Conservation (phyloP, 257 asterid species). For the Handroanthus guayacan region DNA sequence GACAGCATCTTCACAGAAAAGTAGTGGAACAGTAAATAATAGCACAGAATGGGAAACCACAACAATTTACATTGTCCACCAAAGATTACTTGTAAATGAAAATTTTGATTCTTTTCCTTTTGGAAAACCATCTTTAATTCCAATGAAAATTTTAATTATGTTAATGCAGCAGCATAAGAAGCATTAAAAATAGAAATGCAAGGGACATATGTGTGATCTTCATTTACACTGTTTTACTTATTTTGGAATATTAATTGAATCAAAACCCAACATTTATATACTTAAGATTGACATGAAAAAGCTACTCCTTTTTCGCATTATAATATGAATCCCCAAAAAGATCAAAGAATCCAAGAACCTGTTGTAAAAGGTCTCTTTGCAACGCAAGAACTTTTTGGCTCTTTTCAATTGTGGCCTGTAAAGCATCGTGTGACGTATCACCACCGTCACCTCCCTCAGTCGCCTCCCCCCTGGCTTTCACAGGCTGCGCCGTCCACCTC, state of each 20-base stretch:
- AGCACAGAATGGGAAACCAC: conserved; percentile 11
- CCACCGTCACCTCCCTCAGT: conserved; percentile 49
- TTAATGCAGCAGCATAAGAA: conserved; percentile 23
- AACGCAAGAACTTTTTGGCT: conserved; percentile 78
- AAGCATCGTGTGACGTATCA: conserved; percentile 63
- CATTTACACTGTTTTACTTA: neutral
- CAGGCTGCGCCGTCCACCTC: conserved; percentile 50
- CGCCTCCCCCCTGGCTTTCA: conserved; percentile 52
- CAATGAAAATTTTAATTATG: conserved; percentile 5
- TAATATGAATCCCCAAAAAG: conserved; percentile 4
- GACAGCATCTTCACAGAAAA: neutral
- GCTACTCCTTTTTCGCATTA: conserved; percentile 3
- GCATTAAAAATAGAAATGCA: neutral
- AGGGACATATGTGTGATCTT: neutral
- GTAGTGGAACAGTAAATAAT: neutral
- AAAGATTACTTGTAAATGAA: neutral
- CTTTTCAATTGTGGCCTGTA: conserved; percentile 76
- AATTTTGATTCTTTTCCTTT: conserved; percentile 9
- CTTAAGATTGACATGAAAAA: neutral
- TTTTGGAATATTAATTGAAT: conserved; percentile 3
- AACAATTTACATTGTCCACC: neutral
- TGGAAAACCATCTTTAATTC: neutral
- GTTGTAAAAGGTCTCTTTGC: conserved; percentile 76
- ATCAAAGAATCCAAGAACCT: conserved; percentile 51
- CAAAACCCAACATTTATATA: neutral